Conservation (phyloP, 2,329 filamentous ascomycete species). For the Zasmidium angulare region DNA sequence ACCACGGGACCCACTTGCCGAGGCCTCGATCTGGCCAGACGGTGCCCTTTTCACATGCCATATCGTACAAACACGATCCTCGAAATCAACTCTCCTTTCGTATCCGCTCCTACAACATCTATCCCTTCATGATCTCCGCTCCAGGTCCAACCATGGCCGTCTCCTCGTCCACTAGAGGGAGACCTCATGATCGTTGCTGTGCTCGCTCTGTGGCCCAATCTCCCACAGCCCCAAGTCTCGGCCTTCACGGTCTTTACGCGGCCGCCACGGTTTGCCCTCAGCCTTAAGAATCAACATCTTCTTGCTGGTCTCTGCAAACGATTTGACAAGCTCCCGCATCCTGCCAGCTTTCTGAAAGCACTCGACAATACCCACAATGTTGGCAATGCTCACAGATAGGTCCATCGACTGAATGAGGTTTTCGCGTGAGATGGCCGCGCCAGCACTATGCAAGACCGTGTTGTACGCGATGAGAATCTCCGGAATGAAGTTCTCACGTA, state of each 20-base stretch:
- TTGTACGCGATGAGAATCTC: slow-evolving; percentile 84
- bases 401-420: slow-evolving; percentile 84
- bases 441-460: slow-evolving; percentile 75
- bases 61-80: too few relatives aligned
- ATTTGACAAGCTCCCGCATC: slow-evolving; percentile 49
- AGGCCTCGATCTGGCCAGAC: neutral
- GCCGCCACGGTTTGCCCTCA: slow-evolving; percentile 40
- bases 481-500: slow-evolving; percentile 79
- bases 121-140: neutral
- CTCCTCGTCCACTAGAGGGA: slow-evolving; percentile 4
- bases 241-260: slow-evolving; percentile 43
- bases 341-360: slow-evolving; percentile 41
- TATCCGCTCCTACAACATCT: neutral
- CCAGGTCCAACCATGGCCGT: neutral
- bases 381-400: slow-evolving; percentile 72
- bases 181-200: neutral
- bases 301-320: slow-evolving; percentile 75
- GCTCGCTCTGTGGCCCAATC: slow-evolving; percentile 29
- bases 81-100: neutral
- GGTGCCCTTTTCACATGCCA: neutral
- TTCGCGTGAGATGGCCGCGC: slow-evolving; percentile 71
- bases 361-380: slow-evolving; percentile 41
- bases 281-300: slow-evolving; percentile 59
- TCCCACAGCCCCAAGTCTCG: slow-evolving; percentile 48
- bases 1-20: neutral